phyloP scores from a whole-genome alignment of 202 grass and related monocot genomes.

The Setaria viridis region DNA sequence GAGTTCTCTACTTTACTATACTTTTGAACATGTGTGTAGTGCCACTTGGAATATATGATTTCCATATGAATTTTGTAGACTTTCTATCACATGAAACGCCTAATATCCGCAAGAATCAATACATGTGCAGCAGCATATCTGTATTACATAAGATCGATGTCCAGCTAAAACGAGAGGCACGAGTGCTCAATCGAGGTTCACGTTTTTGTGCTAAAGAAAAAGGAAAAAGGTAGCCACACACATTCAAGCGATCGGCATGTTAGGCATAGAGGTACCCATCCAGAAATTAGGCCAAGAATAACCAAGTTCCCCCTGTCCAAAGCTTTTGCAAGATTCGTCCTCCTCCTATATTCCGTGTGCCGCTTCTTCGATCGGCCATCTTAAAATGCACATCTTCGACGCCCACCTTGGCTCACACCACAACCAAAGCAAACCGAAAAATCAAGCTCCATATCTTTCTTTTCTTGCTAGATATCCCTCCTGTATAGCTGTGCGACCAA shows the following conservation, averaged over 20 bases:
- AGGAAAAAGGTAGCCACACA: background rate
- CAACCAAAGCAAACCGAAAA: background rate
- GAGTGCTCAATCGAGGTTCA: background rate
- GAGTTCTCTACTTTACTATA: background rate
- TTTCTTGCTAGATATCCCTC: background rate
- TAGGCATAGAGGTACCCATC: background rate
- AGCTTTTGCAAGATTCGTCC: conserved; percentile 36
- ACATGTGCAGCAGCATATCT: background rate
- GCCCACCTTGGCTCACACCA: background rate
- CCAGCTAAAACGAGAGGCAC: too few relatives aligned
- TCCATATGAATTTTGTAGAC: background rate
- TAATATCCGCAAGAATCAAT: background rate
- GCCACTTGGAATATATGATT: background rate
- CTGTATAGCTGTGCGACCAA: background rate
- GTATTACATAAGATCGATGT: too few relatives aligned
- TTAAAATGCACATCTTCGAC: conserved; percentile 22
- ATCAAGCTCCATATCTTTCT: background rate
- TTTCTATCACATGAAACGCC: background rate
- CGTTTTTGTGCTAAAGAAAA: background rate
- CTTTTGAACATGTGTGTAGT: too few relatives aligned
- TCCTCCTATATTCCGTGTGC: background rate
- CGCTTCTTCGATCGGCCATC: background rate
- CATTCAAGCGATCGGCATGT: background rate
- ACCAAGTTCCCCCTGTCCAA: conserved; percentile 22
- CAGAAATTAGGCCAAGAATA: conserved; percentile 40